Evolutionary conservation across 139 green algal species (phyloP).

Genomic region (Raphidocelis subcapitata): DNA sequence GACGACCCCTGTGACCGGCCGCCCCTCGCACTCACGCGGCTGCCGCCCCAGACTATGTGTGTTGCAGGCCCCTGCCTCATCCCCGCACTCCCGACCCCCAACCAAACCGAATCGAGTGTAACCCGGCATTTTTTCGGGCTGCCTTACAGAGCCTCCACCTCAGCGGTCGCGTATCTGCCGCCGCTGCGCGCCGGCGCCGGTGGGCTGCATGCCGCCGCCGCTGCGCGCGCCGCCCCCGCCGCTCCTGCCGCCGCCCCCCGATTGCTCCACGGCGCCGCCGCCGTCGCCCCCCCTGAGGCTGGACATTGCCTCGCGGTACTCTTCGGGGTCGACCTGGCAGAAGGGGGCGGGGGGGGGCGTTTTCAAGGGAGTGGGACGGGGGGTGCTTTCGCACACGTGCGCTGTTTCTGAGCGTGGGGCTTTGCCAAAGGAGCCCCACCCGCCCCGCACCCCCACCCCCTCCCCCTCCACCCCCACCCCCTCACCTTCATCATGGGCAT

Average conservation of each 20-base stretch:
- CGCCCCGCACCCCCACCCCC: not conserved
- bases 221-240: not conserved
- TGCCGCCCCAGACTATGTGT: too few relatives aligned
- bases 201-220: conserved; percentile 11
- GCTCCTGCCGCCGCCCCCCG: not conserved
- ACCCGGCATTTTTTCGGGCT: too few relatives aligned
- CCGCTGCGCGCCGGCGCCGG: conserved; percentile 4
- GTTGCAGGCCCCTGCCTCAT: too few relatives aligned
- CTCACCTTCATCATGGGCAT: conserved; percentile 59
- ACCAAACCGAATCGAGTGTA: too few relatives aligned
- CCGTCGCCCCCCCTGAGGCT: not conserved
- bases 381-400: not conserved
- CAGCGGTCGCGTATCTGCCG: too few relatives aligned
- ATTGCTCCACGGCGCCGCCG: not conserved
- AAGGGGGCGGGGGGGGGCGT: not conserved
- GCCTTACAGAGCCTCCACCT: too few relatives aligned
- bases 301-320: conserved; percentile 39
- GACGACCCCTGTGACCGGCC: too few relatives aligned
- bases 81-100: too few relatives aligned
- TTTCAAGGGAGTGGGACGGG: not conserved
- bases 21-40: too few relatives aligned
- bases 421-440: too few relatives aligned
- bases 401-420: not conserved
- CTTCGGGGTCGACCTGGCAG: conserved; percentile 37
- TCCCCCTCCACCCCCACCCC: not conserved